Evolutionary conservation across 108 stramenopile species (phyloP), one percentile per base, ranked within the genome.

Genomic region (Fragilaria crotonensis): DNA sequence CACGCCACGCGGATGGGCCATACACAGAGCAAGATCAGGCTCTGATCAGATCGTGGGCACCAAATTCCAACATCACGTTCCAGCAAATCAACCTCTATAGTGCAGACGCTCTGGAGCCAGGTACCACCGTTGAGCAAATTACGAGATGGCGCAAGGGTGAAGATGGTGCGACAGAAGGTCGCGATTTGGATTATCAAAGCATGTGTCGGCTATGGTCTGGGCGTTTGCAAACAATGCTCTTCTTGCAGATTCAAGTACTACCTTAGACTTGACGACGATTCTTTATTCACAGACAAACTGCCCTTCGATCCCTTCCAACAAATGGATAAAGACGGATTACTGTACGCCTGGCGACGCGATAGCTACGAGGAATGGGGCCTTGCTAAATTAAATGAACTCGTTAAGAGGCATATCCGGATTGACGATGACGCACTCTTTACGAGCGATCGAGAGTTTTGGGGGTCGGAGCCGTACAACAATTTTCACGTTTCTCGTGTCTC

Each of bases 201-300:
- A 68, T 68, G 67, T 68, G 67, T 48, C 52, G 67, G 11, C 30
- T 62, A 19, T 68, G 67, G 67, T 51, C 48, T 49, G 67, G 67
- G 4, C 53, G 67, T 14, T 56, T 68, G 45, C 67, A 68, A 49
- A 33, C 29, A 22, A 62, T 68, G 60, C 30, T 28, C 1, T 62
- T 68, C 49, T 27, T 68, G 45, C 50, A 68, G 17, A 0, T 68
- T 29, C 51, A 56, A 30, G 17, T 62, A 56, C 36, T 68, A 68
- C 30, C 20, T 62, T 25, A 52, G 67, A 25, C 46, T 68, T 60
- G 67, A 68, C 32, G 67, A 68, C 36, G 67, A 68, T 50, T 60
- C 58, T 48, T 28, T 68, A 2, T 56, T 68, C 0, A 25, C 32
- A 21, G 4, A 11, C 4, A 46, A 47, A 19, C 46, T 62, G 49